Evolutionary conservation across 768 basidiomycete genomes (phyloP), one percentile per base, ranked within the genome.

Genomic region (Tricholoma saponaceum): DNA sequence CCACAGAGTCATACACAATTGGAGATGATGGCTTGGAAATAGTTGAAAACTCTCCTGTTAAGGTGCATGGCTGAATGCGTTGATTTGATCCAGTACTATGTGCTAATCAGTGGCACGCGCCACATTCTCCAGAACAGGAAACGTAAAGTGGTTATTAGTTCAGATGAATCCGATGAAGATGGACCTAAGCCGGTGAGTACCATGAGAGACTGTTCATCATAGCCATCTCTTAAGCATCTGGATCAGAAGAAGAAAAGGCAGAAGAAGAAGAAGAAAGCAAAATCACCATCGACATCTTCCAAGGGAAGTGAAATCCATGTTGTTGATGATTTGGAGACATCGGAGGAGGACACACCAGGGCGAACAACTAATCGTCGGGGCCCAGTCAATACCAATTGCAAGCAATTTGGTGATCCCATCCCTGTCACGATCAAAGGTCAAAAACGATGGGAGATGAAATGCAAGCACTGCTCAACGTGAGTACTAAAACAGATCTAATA

Each of bases 371-470:
- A 37, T 23, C 32, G 37, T 32, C 18, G 37, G 35, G 52, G 32
- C 22, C 52, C 52, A n/a, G 35, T 23, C 18, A 53, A 53, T 39
- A 39, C 52, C 35, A 35, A 23, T 37, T 35, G 28, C 32, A 23
- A 53, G 52, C 32, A 53, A 20, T 53, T 53, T 18, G n/a, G 16
- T 5, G 35, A 53, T 37, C 33, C 52, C 30, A 39, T 53, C 35
- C 30, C 52, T 37, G 35, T 53, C 35, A 35, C 32, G 9, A 39
- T 22, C 30, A 23, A 30, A 20, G 35, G 52, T 20, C 23, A 32
- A 51, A 16, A 18, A 50, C 57, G 49, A 20, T 58, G 60, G 60
- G 32, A 58, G 47, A 58, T 61, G 35, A 35, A 52, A 32, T 61
- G 60, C 49, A 54, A 55, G 23, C 54, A 61, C 51, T 61, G 60